Evolutionary conservation across 805 yeast species (phyloP).

Genomic region (Monosporozyma servazzii): DNA sequence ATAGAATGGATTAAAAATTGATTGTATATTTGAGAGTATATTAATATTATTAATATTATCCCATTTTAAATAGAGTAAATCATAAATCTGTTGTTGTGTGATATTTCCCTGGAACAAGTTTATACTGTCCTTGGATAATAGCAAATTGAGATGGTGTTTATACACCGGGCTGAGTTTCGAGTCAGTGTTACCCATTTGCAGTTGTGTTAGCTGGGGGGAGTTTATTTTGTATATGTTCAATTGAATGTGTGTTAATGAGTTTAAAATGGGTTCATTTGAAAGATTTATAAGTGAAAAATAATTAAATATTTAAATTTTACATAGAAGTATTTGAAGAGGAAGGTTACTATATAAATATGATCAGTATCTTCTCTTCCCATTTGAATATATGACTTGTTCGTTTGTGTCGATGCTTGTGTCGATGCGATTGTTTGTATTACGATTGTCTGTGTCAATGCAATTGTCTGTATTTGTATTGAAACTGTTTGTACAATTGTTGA

Average conservation of each 20-base stretch:
- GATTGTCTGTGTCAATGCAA: not conserved
- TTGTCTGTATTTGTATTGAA: not conserved
- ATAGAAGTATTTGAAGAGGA: too few species aligned
- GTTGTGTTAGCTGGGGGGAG: not conserved
- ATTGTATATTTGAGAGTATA: not conserved
- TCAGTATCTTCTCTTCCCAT: conserved; percentile 2
- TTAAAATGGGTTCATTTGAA: not conserved
- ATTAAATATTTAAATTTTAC: too few species aligned
- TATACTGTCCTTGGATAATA: not conserved
- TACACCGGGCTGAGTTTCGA: conserved; percentile 44
- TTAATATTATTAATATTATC: not conserved
- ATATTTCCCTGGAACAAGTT: not conserved
- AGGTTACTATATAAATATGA: too few species aligned
- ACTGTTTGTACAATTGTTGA: not conserved
- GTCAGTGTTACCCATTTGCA: conserved; percentile 62
- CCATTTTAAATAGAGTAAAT: not conserved
- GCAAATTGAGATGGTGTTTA: conserved; percentile 39
- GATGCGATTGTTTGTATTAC: too few species aligned
- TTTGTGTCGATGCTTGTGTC: not conserved
- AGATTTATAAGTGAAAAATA: not conserved
- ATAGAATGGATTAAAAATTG: not conserved
- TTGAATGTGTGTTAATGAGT: not conserved
- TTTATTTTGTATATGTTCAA: not conserved
- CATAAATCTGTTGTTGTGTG: not conserved
- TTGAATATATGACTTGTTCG: not conserved